Percentiles rank a stretch among this genome's conserved stretches.
These are phyloP conservation scores for Claviceps humidiphila DNA, from an alignment of 2,329 filamentous ascomycete genomes.

Conservation along the genomic window DNA sequence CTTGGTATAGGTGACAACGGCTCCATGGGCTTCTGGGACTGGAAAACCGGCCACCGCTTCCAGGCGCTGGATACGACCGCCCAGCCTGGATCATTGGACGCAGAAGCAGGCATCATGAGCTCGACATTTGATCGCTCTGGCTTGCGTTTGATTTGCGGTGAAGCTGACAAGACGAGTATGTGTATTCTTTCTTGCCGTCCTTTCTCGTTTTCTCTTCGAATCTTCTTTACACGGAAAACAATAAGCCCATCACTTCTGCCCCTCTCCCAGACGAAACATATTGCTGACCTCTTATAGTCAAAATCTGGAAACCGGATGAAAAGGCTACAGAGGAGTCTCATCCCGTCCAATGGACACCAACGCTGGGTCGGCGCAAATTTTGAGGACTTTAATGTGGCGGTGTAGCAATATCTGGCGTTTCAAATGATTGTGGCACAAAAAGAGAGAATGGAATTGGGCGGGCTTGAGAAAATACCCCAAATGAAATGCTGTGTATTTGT, in stretches of 20 bases:
- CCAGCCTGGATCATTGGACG: constrained; percentile 86
- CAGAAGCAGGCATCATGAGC: constrained; percentile 89
- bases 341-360: constrained; percentile 85
- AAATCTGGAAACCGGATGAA: constrained; percentile 93
- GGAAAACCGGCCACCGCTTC: constrained; percentile 90
- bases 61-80: constrained; percentile 83
- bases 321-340: constrained; percentile 82
- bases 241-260: no score
- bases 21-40: constrained; percentile 96
- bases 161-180: constrained; percentile 86
- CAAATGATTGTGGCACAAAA: neutral
- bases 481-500: constrained; percentile 2
- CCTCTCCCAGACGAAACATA: constrained; percentile 13
- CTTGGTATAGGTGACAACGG: constrained; percentile 59
- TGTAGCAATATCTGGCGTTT: neutral
- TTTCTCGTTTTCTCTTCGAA: neutral
- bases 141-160: constrained; percentile 78
- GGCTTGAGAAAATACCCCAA: constrained; percentile 5
- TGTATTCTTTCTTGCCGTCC: constrained; percentile 4
- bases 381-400: constrained; percentile 19
- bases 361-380: constrained; percentile 62
- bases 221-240: no score
- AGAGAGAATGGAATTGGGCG: neutral
- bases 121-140: constrained; percentile 87
- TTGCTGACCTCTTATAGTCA: constrained; percentile 49